These are phyloP conservation scores for Thalassiosira profunda DNA, from an alignment of 108 stramenopile species.

Conservation along the genomic window DNA sequence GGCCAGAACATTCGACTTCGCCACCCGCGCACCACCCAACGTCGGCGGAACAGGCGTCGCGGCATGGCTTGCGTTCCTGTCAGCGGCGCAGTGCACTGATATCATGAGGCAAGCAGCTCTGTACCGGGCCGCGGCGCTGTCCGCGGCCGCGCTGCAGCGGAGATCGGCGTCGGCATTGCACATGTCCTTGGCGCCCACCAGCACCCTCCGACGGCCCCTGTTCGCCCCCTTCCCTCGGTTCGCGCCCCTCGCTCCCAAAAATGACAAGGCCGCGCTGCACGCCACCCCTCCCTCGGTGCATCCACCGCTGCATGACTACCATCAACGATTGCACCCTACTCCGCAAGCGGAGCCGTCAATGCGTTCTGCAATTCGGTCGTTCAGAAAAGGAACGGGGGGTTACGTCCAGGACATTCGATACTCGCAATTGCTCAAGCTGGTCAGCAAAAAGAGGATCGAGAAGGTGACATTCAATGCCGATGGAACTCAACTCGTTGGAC, in stretches of 20 bases:
- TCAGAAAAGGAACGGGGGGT: background rate
- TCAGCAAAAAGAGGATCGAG: slow-evolving; percentile 67
- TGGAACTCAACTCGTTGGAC: slow-evolving; percentile 86
- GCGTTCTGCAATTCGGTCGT: background rate
- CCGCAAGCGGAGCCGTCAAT: slow-evolving; percentile 1
- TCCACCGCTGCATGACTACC: background rate
- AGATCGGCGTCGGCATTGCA: slow-evolving; percentile 1
- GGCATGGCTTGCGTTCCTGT: no score
- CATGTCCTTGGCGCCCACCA: slow-evolving; percentile 4
- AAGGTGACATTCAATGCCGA: slow-evolving; percentile 91
- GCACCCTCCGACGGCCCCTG: background rate
- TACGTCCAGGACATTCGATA: slow-evolving; percentile 66
- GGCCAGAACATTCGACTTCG: no score
- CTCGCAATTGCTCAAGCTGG: slow-evolving; percentile 73
- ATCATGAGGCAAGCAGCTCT: slow-evolving; percentile 3
- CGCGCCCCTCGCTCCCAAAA: background rate
- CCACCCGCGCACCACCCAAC: no score
- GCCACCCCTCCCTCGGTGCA: slow-evolving; percentile 1
- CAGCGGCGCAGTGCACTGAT: no score
- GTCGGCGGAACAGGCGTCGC: no score
- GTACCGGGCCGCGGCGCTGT: background rate
- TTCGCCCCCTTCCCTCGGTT: background rate
- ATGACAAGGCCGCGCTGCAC: background rate
- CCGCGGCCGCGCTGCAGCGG: background rate
- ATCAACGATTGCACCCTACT: background rate